Evolutionary conservation across 1,139 yeast species (phyloP).

Genomic region (Lodderomyces parapsilosis): DNA sequence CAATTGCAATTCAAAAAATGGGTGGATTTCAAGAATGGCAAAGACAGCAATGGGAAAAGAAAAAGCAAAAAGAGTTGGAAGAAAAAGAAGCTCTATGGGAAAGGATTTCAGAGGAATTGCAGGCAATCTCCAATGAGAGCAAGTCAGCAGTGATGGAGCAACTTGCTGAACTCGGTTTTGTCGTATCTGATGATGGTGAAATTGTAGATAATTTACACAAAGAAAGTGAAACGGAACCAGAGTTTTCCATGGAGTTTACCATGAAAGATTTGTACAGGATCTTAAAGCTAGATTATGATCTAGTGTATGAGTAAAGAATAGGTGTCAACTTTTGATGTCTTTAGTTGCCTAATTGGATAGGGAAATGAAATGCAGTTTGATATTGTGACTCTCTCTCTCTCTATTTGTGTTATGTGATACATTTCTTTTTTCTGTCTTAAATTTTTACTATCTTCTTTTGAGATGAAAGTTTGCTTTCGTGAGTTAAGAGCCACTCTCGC

Average conservation of each 20-base stretch:
- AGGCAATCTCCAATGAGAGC: conserved; percentile 13
- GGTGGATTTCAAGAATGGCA: conserved; percentile 17
- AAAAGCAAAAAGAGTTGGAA: neutral
- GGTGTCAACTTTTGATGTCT: conserved; percentile 8
- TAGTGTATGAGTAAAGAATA: conserved; percentile 13
- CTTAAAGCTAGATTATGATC: conserved; percentile 16
- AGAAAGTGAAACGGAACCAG: conserved; percentile 6
- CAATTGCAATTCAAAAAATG: conserved; percentile 13
- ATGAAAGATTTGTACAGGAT: conserved; percentile 17
- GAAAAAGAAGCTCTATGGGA: neutral
- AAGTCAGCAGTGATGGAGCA: conserved; percentile 8
- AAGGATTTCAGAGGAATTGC: conserved; percentile 10
- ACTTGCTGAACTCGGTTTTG: conserved; percentile 1
- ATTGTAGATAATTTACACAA: conserved; percentile 4
- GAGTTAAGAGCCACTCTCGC: neutral
- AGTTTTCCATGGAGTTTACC: conserved; percentile 13
- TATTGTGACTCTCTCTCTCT: too few species aligned
- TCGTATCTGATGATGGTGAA: conserved; percentile 1
- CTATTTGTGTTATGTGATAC: neutral
- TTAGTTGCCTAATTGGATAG: conserved; percentile 12
- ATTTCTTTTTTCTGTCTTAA: neutral
- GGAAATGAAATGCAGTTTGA: neutral
- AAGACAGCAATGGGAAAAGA: conserved; percentile 11
- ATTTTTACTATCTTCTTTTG: neutral
- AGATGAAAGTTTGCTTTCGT: conserved; percentile 1